Base-by-base conservation (phyloP, 148 eudicot genomes). In the Amaranthus palmeri region DNA sequence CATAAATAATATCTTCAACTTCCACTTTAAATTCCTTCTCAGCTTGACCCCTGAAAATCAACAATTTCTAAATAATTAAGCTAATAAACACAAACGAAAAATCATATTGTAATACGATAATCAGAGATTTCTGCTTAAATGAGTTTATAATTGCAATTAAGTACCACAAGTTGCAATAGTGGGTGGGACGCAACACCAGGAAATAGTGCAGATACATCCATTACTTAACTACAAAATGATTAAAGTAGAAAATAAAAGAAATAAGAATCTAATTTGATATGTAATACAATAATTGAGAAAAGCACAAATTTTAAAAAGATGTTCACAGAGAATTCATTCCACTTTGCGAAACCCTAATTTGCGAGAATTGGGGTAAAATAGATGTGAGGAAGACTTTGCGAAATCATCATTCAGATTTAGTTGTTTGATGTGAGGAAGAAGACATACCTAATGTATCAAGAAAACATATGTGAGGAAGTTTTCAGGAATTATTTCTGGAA, bases 1-100 rank as follows among this genome's bases (percentile, higher is more conserved):
- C n/a, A n/a, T n/a, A n/a, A n/a, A n/a, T n/a, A n/a, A 95, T 91
- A 68, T 86, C 97, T 60, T 91, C 97, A 49, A 95, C 96, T 81
- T 95, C 98, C 61, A 91, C 98, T 76, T 88, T 89, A 65, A 95
- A 95, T 74, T 95, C 98, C 77, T 81, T 95, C 79, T 95, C 97
- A 6, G 98, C 98, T 72, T 95, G 98, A 61, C 97, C 98, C 88
- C 98, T 95, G 83, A 71, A 18, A 82, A 65, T 59, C n/a, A 17
- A 59, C 58, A 57, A 73, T 44, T 73, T 17, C n/a, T n/a, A n/a
- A n/a, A n/a, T n/a, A 41, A 17, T 66, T 68, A 25, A 86, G 78
- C 36, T 72, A 43, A 65, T n/a, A 40, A 15, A 43, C 12, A 45
- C 60, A 14, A 10, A 13, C 18, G 4, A 74, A 8, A 8, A 4